Evolutionary conservation across 1,284 basidiomycete genomes (phyloP).

Genomic region (Pseudozyma sp.): DNA sequence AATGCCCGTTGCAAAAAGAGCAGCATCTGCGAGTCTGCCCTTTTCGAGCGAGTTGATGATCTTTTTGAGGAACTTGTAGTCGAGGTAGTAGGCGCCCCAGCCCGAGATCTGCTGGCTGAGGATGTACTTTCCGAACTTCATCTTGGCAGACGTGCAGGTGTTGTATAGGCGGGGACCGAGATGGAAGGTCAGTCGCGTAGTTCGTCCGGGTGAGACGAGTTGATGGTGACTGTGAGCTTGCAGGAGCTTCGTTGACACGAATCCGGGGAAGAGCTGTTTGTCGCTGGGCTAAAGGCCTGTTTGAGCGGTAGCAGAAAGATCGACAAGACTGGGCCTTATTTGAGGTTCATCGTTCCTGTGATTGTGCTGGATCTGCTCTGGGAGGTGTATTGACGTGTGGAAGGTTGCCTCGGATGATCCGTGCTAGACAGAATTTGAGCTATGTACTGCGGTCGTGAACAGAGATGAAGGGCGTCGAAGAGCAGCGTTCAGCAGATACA

Average conservation of each 20-base stretch:
- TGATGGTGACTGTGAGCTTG: too few species aligned
- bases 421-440: too few species aligned
- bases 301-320: not conserved
- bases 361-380: too few species aligned
- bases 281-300: not conserved
- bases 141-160: constrained; percentile 8
- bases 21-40: constrained; percentile 88
- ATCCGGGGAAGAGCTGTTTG: too few species aligned
- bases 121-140: constrained; percentile 97
- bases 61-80: constrained; percentile 98
- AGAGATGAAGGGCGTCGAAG: too few species aligned
- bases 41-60: constrained; percentile 98
- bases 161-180: too few species aligned
- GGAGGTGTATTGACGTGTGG: not conserved
- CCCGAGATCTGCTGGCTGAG: constrained; percentile 96
- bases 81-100: constrained; percentile 95
- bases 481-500: too few species aligned
- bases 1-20: constrained; percentile 84
- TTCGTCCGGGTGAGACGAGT: not conserved
- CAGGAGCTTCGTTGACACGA: too few species aligned
- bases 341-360: not conserved
- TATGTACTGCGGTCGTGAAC: too few species aligned
- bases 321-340: not conserved
- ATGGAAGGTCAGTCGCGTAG: not conserved
- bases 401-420: not conserved